Percentiles rank a stretch among this genome's conserved stretches.
Conservation (phyloP, 2,329 filamentous ascomycete genomes). For the Arthroderma sp. region DNA sequence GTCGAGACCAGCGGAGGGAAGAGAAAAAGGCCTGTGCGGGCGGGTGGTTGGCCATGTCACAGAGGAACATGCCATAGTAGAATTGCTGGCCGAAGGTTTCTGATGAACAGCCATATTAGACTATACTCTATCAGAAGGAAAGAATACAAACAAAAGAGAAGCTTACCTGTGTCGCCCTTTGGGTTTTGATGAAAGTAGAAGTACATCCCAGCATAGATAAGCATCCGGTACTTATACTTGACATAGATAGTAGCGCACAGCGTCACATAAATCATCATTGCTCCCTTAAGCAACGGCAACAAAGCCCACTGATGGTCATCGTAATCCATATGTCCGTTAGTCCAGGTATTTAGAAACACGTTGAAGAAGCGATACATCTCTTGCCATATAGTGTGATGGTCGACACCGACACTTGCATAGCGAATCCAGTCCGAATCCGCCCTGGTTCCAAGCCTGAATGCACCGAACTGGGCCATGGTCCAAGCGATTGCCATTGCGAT, state of each 20-base stretch:
- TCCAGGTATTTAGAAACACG: constrained; percentile 39
- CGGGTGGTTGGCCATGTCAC: constrained; percentile 37
- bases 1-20: constrained; percentile 27
- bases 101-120: constrained; percentile 11
- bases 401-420: constrained; percentile 34
- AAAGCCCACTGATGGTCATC: constrained; percentile 45
- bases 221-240: constrained; percentile 32
- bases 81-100: constrained; percentile 44
- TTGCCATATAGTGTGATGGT: constrained; percentile 31
- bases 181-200: constrained; percentile 38
- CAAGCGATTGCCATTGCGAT: constrained; percentile 40
- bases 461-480: constrained; percentile 36
- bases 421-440: constrained; percentile 41
- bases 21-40: constrained; percentile 35
- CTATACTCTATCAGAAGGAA: neutral
- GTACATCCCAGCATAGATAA: constrained; percentile 32
- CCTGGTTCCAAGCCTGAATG: constrained; percentile 34
- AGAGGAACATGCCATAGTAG: constrained; percentile 39
- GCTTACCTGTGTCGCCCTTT: constrained; percentile 34
- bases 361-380: constrained; percentile 34
- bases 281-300: constrained; percentile 32
- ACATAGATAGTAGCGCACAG: constrained; percentile 35
- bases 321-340: constrained; percentile 38
- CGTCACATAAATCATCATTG: constrained; percentile 34
- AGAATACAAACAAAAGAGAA: neutral